Base-by-base conservation (phyloP, 2,329 filamentous ascomycete species). In the Cercospora sojina region DNA sequence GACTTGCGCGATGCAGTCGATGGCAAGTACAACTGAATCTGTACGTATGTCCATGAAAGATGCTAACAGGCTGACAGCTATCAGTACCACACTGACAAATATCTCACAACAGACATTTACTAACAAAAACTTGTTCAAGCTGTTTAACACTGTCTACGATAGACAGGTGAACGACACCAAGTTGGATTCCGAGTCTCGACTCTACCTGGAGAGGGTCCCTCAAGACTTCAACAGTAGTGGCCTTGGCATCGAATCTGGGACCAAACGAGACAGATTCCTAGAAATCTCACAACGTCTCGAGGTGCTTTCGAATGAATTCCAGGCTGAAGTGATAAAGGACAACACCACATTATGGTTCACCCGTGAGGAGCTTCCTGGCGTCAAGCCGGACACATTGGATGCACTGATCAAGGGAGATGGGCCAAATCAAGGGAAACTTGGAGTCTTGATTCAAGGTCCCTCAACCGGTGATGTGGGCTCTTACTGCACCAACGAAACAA, bases 271-370 rank as follows among this genome's bases (percentile, higher is more conserved):
- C 70, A 85, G 90, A 59, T 93, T 93, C 83, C 92, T 92, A 81
- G 89, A 90, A 77, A 92, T 93, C 79, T 91, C 91, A 84, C 90
- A 91, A 82, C 83, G 89, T 9, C 82, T 94, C 59, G 89, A 87
- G 71, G 84, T 89, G 75, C 85, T 93, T 70, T 83, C 85, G 74
- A 91, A 92, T 64, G 83, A 87, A 67, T 91, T 91, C 78, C 86
- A 89, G 74, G 91, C 91, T 81, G 90, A 89, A 72, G 80, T 93
- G 62, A 92, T 92, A 73, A 90, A 93, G 77, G 91, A 93, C 80
- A 88, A 88, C 71, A 89, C 88, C 16, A 88, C 87, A 2, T 80
- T 92, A 59, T 94, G 90, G 90, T 91, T 93, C 73, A 90, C 89
- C 0, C 82, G 79, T 3, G 85, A 90, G 68, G 87, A 93, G 78